Percentiles rank a stretch among this genome's conserved stretches.
phyloP scores from a whole-genome alignment of 805 yeast species.

The Candida nemodendra region DNA sequence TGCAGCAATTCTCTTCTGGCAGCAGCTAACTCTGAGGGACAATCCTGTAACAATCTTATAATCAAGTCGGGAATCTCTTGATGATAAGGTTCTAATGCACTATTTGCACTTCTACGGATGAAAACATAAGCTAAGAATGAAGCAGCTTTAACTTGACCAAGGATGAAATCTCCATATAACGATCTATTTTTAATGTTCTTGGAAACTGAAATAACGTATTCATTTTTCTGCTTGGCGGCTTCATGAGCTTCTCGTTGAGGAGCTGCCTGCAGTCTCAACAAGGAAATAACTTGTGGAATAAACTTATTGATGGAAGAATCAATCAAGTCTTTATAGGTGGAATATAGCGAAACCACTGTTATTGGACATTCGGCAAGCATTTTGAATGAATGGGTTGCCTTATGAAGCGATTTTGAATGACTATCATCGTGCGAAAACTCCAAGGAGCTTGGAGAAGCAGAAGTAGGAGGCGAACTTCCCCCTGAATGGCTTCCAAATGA shows the following conservation, averaged over 20 bases:
- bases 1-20: conserved; percentile 92
- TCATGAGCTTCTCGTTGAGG: conserved; percentile 71
- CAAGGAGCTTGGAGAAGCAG: conserved; percentile 37
- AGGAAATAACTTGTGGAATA: conserved; percentile 75
- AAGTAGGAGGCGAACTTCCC: conserved; percentile 3
- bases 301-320: conserved; percentile 69
- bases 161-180: conserved; percentile 82
- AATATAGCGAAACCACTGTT: conserved; percentile 88
- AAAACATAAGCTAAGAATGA: conserved; percentile 91
- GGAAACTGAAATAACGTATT: conserved; percentile 66
- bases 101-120: conserved; percentile 77
- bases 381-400: conserved; percentile 81
- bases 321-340: conserved; percentile 78
- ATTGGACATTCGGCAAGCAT: conserved; percentile 96
- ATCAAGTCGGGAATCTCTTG: conserved; percentile 81
- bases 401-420: conserved; percentile 50
- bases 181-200: conserved; percentile 72
- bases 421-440: conserved; percentile 41
- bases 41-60: conserved; percentile 83
- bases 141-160: conserved; percentile 95
- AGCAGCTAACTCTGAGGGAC: conserved; percentile 89
- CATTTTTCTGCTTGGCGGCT: conserved; percentile 53
- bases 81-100: conserved; percentile 56
- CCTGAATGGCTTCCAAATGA: conserved; percentile 47
- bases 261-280: conserved; percentile 75